Conservation (phyloP, 352 stramenopile genomes). For the Phytophthora nicotianae region DNA sequence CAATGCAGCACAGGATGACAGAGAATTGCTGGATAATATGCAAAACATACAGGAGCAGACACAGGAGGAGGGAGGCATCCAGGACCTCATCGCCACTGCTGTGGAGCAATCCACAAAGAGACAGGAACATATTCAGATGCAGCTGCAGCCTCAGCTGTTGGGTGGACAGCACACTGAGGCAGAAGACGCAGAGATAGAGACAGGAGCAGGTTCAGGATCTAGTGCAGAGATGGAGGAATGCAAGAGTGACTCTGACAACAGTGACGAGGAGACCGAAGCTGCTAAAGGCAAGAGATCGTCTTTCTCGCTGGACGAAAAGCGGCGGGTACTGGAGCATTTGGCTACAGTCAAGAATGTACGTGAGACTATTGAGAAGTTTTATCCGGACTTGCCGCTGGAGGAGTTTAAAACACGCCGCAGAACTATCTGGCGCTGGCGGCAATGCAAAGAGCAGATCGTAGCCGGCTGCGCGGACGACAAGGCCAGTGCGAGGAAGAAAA, state of each 20-base stretch:
- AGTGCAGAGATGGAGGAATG: neutral
- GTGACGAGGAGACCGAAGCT: constrained; percentile 3
- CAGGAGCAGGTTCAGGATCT: neutral
- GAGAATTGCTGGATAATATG: neutral
- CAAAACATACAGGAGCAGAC: constrained; percentile 1
- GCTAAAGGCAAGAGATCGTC: constrained; percentile 11
- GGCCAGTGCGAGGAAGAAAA: constrained; percentile 39
- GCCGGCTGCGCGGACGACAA: constrained; percentile 30
- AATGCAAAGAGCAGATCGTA: constrained; percentile 30
- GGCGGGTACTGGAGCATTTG: constrained; percentile 31
- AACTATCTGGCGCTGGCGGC: constrained; percentile 25
- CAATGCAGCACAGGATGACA: neutral
- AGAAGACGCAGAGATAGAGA: constrained; percentile 7
- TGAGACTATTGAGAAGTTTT: constrained; percentile 28
- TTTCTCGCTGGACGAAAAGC: constrained; percentile 32
- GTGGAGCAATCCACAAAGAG: constrained; percentile 15
- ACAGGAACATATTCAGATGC: constrained; percentile 1
- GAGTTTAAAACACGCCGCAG: constrained; percentile 28
- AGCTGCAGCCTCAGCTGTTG: neutral
- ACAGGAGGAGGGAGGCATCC: constrained; percentile 14
- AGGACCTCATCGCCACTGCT: constrained; percentile 17
- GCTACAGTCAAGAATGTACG: constrained; percentile 16
- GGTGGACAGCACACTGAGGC: neutral
- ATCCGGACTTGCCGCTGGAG: constrained; percentile 20
- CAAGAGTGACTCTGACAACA: constrained; percentile 1